These are phyloP conservation scores for Fomitopsis serialis DNA, from an alignment of 768 basidiomycete genomes.

Conservation along the genomic window DNA sequence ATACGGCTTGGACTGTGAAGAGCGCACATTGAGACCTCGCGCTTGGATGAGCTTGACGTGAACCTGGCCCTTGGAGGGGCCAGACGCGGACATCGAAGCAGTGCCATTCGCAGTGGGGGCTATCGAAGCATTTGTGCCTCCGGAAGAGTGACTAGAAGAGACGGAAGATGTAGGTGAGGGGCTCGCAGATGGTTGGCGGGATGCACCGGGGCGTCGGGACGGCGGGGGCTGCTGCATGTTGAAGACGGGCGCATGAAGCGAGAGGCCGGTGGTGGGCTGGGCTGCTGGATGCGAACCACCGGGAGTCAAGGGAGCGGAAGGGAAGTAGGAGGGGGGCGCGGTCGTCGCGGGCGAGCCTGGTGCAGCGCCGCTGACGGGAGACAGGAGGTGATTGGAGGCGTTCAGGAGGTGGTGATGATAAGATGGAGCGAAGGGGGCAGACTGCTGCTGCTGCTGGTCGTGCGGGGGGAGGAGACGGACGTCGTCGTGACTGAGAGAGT, in stretches of 20 bases:
- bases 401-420: conserved; percentile 23
- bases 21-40: conserved; percentile 70
- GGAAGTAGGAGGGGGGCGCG: conserved; percentile 14
- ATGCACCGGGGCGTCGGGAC: conserved; percentile 28
- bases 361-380: conserved; percentile 19
- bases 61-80: conserved; percentile 65
- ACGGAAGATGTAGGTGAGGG: conserved; percentile 21
- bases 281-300: conserved; percentile 32
- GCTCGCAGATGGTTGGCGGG: conserved; percentile 27
- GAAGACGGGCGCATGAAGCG: conserved; percentile 83
- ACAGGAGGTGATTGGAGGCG: conserved; percentile 28
- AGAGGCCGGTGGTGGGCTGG: conserved; percentile 55
- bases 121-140: conserved; percentile 14
- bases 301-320: conserved; percentile 36
- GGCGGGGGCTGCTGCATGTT: conserved; percentile 66
- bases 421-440: conserved; percentile 7
- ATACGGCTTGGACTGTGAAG: conserved; percentile 69
- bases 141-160: conserved; percentile 27
- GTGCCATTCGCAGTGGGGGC: neutral
- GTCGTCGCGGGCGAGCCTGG: conserved; percentile 8
- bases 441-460: conserved; percentile 4
- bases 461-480: conserved; percentile 25
- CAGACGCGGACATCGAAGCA: conserved; percentile 19
- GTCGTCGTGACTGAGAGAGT: conserved; percentile 33
- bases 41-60: conserved; percentile 96